Base-by-base conservation (phyloP, 2,329 filamentous ascomycete species). In the Rachicladosporium sp. region DNA sequence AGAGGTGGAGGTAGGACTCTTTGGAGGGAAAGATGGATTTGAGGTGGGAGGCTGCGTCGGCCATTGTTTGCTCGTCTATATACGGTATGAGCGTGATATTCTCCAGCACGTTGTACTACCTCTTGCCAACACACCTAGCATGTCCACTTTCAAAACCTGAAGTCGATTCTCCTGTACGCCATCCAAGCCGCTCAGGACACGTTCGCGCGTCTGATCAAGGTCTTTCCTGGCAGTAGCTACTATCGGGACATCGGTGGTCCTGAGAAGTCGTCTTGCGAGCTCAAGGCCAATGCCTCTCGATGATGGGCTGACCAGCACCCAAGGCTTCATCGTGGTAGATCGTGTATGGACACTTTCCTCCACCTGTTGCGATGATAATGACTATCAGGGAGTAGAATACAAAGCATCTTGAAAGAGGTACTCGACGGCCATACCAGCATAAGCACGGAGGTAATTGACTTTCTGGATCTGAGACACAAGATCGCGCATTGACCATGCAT, bases 281-380 rank as follows among this genome's bases (percentile, higher is more conserved):
- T 75, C 70, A 45, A 77, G 70, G 10, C 76, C 78, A 48, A 81
- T 74, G 46, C 78, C 77, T 46, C 75, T 65, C 6, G 74, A 80
- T 23, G 76, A 70, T 2, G 78, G 78, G 9, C 69, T 71, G 4
- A 75, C 63, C 11, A 76, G 55, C 10, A 61, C 61, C 66, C 67
- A 70, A 10, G 66, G 66, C 37, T 58, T 55, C 65, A 69, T 68
- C 3, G 12, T 45, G 34, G 6, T 27, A 27, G 23, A 7, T 27
- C 8, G 23, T 27, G 8, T 27, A 7, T 27, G 8, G 4, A 27
- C 6, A 27, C 23, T 27, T 27, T 27, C 23, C 23, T 27, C 4
- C 23, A 27, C 23, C 23, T 27, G 23, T 7, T 27, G 23, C 23
- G 23, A 27, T 7, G 23, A 27, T 4, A 27, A 27, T 4, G 23